These are phyloP conservation scores for Jatropha multifida DNA, from an alignment of 441 rosid species.

Conservation along the genomic window DNA sequence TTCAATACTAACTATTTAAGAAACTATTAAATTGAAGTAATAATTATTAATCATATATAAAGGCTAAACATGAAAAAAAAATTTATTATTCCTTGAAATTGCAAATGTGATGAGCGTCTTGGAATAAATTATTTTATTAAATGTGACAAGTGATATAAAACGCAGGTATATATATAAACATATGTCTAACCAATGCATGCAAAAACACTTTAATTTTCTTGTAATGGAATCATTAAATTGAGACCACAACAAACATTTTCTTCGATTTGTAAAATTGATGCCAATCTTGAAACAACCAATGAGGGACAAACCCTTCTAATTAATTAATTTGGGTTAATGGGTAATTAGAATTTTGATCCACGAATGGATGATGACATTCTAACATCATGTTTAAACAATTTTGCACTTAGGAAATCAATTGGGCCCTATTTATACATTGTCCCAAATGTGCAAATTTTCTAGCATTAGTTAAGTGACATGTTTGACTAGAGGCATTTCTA, in stretches of 20 bases:
- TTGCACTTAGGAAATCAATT: not conserved
- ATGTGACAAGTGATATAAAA: too few species aligned
- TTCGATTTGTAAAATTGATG: not conserved
- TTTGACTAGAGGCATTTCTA: not conserved
- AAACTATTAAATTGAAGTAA: too few species aligned
- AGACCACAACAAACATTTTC: slow-evolving; percentile 6
- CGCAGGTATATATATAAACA: too few species aligned
- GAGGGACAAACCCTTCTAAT: not conserved
- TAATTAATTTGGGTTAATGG: not conserved
- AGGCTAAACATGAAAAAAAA: too few species aligned
- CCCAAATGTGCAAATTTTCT: not conserved
- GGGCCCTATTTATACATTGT: not conserved
- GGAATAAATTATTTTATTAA: too few species aligned
- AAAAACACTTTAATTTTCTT: not conserved
- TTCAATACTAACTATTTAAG: too few species aligned
- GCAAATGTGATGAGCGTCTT: too few species aligned
- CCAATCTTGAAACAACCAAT: not conserved
- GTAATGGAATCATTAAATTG: slow-evolving; percentile 10
- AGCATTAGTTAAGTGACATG: not conserved
- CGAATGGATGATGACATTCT: slow-evolving; percentile 24
- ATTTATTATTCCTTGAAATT: too few species aligned
- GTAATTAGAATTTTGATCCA: not conserved
- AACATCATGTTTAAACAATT: slow-evolving; percentile 24
- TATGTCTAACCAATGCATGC: not conserved
- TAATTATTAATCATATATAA: too few species aligned